phyloP scores from a whole-genome alignment of 805 yeast species.

The Novakomyces olei region DNA sequence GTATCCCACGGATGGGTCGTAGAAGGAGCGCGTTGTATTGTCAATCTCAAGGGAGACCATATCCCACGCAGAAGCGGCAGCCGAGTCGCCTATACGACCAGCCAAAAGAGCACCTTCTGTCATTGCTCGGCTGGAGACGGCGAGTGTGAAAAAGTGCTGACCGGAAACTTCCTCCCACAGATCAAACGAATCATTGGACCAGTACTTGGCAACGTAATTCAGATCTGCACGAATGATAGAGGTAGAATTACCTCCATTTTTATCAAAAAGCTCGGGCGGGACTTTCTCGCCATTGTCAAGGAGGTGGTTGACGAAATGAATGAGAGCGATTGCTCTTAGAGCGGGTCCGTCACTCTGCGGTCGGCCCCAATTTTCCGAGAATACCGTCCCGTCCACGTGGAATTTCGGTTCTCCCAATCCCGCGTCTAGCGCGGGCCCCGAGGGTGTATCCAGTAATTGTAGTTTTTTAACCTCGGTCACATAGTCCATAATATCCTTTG shows the following conservation, averaged over 20 bases:
- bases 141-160: constrained; percentile 54
- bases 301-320: constrained; percentile 30
- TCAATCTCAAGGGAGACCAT: constrained; percentile 7
- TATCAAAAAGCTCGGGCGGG: constrained; percentile 8
- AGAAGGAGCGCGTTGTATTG: constrained; percentile 7
- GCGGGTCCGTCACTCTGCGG: constrained; percentile 96
- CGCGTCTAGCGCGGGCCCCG: constrained; percentile 30
- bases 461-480: constrained; percentile 33
- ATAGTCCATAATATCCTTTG: constrained; percentile 30
- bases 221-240: constrained; percentile 48
- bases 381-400: constrained; percentile 39
- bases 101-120: constrained; percentile 28
- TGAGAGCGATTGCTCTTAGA: constrained; percentile 43
- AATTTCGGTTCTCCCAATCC: constrained; percentile 88
- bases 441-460: constrained; percentile 46
- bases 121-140: constrained; percentile 52
- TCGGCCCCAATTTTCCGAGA: constrained; percentile 61
- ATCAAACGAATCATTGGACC: constrained; percentile 57
- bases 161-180: constrained; percentile 79
- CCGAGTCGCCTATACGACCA: constrained; percentile 12
- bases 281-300: constrained; percentile 12
- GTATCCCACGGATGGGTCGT: constrained; percentile 22
- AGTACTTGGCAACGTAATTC: constrained; percentile 33
- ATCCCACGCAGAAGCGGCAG: constrained; percentile 9
- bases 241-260: constrained; percentile 17